Evolutionary conservation across 129 eudicot genomes (phyloP).

Genomic region (Oenanthe sinensis): DNA sequence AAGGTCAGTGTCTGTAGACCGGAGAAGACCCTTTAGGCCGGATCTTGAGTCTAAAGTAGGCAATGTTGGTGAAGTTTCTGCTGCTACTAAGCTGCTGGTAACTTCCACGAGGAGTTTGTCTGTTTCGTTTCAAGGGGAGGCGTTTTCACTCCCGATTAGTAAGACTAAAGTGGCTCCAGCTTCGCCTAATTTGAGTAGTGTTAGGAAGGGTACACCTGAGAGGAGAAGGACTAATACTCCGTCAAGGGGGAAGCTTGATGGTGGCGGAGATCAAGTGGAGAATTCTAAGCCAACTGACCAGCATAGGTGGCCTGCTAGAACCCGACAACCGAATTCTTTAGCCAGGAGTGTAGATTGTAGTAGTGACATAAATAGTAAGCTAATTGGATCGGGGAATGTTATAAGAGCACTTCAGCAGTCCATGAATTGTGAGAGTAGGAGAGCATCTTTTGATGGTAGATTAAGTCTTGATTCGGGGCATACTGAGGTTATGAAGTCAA

Average conservation of each 20-base stretch:
- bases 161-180: conserved; percentile 70
- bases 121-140: conserved; percentile 88
- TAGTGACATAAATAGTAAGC: conserved; percentile 21
- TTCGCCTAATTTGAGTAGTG: conserved; percentile 40
- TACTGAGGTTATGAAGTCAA: conserved; percentile 27
- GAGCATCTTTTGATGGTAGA: conserved; percentile 70
- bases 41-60: conserved; percentile 49
- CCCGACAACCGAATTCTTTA: conserved; percentile 25
- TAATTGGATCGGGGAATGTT: conserved; percentile 56
- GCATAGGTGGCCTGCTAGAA: conserved; percentile 48
- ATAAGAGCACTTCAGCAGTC: conserved; percentile 58
- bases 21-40: conserved; percentile 49
- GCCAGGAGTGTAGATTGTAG: conserved; percentile 41
- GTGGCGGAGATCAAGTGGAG: conserved; percentile 36
- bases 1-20: conserved; percentile 77
- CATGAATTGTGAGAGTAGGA: conserved; percentile 40
- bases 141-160: conserved; percentile 83
- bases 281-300: conserved; percentile 41
- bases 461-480: conserved; percentile 54
- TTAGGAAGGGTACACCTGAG: conserved; percentile 76
- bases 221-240: conserved; percentile 57
- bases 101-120: conserved; percentile 87
- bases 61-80: conserved; percentile 50
- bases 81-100: conserved; percentile 74
- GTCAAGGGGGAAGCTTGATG: conserved; percentile 37